phyloP scores from a whole-genome alignment of 176 grass and related monocot species.

The Zizania latifolia region DNA sequence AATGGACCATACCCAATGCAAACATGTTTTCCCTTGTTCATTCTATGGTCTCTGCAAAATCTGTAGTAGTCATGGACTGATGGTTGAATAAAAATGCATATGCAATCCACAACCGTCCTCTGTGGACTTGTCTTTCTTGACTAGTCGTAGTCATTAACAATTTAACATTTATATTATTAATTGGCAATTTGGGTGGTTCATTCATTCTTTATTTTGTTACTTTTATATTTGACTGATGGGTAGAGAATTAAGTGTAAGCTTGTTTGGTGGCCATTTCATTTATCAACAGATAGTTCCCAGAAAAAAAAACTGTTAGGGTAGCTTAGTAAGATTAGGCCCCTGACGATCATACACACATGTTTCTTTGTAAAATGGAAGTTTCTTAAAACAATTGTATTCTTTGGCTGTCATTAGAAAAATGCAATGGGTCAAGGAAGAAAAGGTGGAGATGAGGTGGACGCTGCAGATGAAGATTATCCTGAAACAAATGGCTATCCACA shows the following conservation, averaged over 20 bases:
- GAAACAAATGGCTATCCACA: slow-evolving; percentile 22
- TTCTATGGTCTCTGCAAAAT: neutral
- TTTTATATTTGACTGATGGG: neutral
- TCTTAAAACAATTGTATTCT: neutral
- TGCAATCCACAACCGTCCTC: neutral
- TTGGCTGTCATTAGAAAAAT: slow-evolving; percentile 32
- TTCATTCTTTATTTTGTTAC: neutral
- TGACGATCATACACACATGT: neutral
- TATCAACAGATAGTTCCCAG: neutral
- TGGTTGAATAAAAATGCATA: neutral
- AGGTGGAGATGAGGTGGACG: slow-evolving; percentile 35
- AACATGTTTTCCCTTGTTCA: neutral
- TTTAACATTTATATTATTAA: neutral
- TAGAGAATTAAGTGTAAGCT: neutral
- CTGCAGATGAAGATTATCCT: slow-evolving; percentile 36
- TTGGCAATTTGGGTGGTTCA: neutral
- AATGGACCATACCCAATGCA: slow-evolving; percentile 10
- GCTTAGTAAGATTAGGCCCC: neutral
- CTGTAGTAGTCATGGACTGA: neutral
- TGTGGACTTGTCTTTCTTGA: neutral
- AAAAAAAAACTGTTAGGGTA: neutral
- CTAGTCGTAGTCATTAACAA: neutral
- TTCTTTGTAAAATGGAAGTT: neutral
- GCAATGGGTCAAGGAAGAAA: slow-evolving; percentile 37
- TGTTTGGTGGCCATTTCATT: neutral